These are phyloP conservation scores for Aspergillus unguis DNA, from an alignment of 2,329 filamentous ascomycete genomes.

Conservation along the genomic window DNA sequence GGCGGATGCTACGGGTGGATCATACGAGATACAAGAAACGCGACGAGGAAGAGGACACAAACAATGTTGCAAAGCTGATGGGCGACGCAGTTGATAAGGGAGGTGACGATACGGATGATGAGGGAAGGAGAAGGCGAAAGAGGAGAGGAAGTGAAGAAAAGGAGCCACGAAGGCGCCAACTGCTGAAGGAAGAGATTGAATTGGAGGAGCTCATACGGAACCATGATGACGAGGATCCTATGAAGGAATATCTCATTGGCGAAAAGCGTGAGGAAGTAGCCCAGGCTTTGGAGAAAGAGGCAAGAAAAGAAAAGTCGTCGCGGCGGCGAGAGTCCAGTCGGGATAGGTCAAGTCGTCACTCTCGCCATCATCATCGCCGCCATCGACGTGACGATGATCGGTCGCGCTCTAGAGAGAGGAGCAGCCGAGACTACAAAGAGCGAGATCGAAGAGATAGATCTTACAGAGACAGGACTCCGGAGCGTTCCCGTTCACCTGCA, in stretches of 20 bases:
- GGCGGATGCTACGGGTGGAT: conserved; percentile 79
- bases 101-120: conserved; percentile 36
- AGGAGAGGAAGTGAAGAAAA: conserved; percentile 42
- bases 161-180: conserved; percentile 51
- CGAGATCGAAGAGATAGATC: conserved; percentile 27
- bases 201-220: conserved; percentile 70
- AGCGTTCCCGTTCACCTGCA: conserved; percentile 30
- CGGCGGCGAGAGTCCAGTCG: conserved; percentile 31
- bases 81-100: conserved; percentile 41
- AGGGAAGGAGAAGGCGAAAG: conserved; percentile 31
- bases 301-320: conserved; percentile 48
- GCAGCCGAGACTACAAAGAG: conserved; percentile 28
- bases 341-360: conserved; percentile 44
- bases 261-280: conserved; percentile 89
- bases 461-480: conserved; percentile 26
- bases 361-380: conserved; percentile 47
- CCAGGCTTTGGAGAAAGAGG: conserved; percentile 59
- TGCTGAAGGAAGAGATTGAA: conserved; percentile 79
- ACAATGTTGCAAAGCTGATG: conserved; percentile 49
- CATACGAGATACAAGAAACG: conserved; percentile 87
- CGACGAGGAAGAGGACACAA: conserved; percentile 61
- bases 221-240: conserved; percentile 93
- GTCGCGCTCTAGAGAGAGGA: conserved; percentile 32
- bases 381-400: conserved; percentile 32
- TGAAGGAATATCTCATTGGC: conserved; percentile 86